Evolutionary conservation across 352 stramenopile species (phyloP).

Genomic region (Thraustotheca clavata): DNA sequence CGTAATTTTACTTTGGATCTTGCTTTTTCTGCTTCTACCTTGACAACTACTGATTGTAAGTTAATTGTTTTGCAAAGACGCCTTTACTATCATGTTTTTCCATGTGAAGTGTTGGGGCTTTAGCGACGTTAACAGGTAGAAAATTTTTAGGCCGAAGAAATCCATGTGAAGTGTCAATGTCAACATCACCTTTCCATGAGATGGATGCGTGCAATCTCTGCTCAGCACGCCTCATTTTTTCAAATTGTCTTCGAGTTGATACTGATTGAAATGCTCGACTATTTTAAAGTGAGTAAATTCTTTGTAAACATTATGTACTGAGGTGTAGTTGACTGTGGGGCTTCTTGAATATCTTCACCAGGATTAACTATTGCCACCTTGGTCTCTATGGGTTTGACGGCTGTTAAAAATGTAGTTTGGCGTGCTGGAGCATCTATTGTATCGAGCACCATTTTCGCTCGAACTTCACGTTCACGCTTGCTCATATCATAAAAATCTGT

Average conservation of each 20-base stretch:
- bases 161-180: slow-evolving; percentile 10
- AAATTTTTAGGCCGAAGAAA: background rate
- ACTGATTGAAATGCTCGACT: slow-evolving; percentile 10
- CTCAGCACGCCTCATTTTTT: background rate
- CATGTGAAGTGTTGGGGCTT: slow-evolving; percentile 4
- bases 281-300: background rate
- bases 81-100: background rate
- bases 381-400: background rate
- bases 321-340: background rate
- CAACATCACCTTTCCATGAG: background rate
- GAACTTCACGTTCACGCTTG: slow-evolving; percentile 19
- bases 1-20: slow-evolving; percentile 7
- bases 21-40: slow-evolving; percentile 9
- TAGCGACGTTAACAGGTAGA: background rate
- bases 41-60: background rate
- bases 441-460: slow-evolving; percentile 20
- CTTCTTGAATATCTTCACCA: background rate
- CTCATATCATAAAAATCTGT: slow-evolving; percentile 21
- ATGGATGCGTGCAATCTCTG: background rate
- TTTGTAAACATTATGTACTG: background rate
- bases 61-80: background rate
- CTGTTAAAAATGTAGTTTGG: slow-evolving; percentile 10
- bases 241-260: background rate
- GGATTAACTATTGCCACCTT: too few species aligned
- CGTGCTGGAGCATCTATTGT: background rate